Evolutionary conservation across 1,139 yeast species (phyloP).

Genomic region (Kodamaea anthophila): DNA sequence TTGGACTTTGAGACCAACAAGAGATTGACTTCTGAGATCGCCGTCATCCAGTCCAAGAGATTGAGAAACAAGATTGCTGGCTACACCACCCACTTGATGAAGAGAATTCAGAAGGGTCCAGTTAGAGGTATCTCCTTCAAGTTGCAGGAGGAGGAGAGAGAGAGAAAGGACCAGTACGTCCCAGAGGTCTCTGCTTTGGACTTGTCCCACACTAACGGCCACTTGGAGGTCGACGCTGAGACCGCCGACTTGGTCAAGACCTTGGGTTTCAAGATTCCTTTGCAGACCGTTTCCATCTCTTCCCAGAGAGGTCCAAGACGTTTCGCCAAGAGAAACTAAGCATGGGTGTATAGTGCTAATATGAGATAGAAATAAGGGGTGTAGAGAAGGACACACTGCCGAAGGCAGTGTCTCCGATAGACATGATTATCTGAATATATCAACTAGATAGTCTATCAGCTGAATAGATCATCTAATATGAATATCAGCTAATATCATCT

Average conservation of each 20-base stretch:
- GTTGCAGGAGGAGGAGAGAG: constrained; percentile 99
- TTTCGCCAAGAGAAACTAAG: constrained; percentile 90
- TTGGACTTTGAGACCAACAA: constrained; percentile 99
- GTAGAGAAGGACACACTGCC: too few relatives aligned
- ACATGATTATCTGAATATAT: too few relatives aligned
- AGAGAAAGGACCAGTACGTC: constrained; percentile 99
- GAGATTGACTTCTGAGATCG: constrained; percentile 97
- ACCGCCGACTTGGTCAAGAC: constrained; percentile 95
- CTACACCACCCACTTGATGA: constrained; percentile 99
- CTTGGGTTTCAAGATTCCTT: constrained; percentile 94
- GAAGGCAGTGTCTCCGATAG: too few relatives aligned
- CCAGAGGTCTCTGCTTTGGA: constrained; percentile 99
- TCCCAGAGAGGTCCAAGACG: constrained; percentile 92
- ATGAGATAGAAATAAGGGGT: not conserved
- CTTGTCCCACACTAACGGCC: constrained; percentile 93
- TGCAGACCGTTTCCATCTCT: constrained; percentile 86
- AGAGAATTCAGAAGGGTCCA: constrained; percentile 99
- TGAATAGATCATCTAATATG: too few relatives aligned
- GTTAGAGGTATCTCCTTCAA: constrained; percentile 99
- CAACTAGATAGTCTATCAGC: too few relatives aligned
- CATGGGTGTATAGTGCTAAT: constrained; percentile 2
- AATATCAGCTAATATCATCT: too few relatives aligned
- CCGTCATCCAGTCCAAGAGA: constrained; percentile 99
- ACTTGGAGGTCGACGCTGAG: constrained; percentile 96
- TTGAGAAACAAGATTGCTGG: constrained; percentile 99